phyloP scores from a whole-genome alignment of 2,329 filamentous ascomycete genomes.

The Arthroderma sp. region DNA sequence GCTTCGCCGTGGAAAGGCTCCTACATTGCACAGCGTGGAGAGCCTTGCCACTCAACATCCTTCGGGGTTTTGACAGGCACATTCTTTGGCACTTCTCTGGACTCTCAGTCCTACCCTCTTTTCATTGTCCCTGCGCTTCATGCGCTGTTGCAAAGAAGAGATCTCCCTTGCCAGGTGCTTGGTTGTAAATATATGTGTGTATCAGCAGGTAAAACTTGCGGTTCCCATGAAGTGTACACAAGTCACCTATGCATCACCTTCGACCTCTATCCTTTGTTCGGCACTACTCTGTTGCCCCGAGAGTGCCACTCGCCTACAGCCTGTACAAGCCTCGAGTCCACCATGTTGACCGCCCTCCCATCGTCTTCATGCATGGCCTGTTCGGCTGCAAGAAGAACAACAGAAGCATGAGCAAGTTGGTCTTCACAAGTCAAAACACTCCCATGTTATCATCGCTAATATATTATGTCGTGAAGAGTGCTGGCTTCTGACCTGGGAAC shows the following conservation, averaged over 20 bases:
- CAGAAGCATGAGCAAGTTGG: conserved; percentile 8
- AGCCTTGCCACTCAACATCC: conserved; percentile 38
- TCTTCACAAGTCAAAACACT: not conserved
- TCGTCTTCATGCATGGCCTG: conserved; percentile 9
- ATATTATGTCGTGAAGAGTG: not conserved
- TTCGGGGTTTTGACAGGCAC: conserved; percentile 39
- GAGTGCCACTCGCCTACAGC: conserved; percentile 4
- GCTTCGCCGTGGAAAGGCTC: conserved; percentile 37
- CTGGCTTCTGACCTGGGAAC: conserved; percentile 2
- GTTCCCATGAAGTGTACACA: not conserved
- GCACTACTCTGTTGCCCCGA: not conserved
- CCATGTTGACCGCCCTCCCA: not conserved
- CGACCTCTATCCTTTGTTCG: not conserved
- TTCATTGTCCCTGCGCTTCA: conserved; percentile 32
- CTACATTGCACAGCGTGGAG: conserved; percentile 49
- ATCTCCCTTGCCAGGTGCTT: too few species aligned
- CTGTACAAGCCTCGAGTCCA: not conserved
- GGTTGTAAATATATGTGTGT: too few species aligned
- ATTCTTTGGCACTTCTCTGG: conserved; percentile 39
- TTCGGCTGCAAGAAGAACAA: conserved; percentile 9
- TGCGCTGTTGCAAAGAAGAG: conserved; percentile 29
- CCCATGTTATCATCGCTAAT: not conserved
- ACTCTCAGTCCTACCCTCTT: conserved; percentile 22
- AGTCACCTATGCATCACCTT: not conserved
- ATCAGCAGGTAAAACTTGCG: not conserved